These are phyloP conservation scores for Pseudevernia furfuracea DNA, from an alignment of 495 filamentous ascomycete genomes.

Conservation along the genomic window DNA sequence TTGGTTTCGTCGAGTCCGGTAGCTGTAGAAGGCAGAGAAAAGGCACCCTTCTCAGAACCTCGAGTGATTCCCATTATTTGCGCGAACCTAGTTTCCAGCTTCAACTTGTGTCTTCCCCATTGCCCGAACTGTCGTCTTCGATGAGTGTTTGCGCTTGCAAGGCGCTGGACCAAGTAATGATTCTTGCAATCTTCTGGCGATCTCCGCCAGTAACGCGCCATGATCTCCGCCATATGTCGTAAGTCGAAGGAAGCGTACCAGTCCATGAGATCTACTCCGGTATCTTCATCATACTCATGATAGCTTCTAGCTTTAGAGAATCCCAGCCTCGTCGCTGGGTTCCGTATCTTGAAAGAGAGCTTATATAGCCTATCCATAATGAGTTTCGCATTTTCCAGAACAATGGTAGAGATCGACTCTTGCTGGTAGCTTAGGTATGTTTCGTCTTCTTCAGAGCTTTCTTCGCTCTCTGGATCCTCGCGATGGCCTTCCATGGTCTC, in stretches of 20 bases:
- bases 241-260: slow-evolving; percentile 14
- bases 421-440: slow-evolving; percentile 2
- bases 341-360: slow-evolving; percentile 26
- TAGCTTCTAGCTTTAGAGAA: slow-evolving; percentile 20
- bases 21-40: slow-evolving; percentile 17
- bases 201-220: slow-evolving; percentile 4
- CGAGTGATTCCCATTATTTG: too few species aligned
- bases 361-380: slow-evolving; percentile 26
- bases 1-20: slow-evolving; percentile 1
- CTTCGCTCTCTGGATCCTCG: not conserved
- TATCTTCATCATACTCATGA: slow-evolving; percentile 19
- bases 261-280: slow-evolving; percentile 22
- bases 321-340: slow-evolving; percentile 23
- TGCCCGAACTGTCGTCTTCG: slow-evolving; percentile 29
- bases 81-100: too few species aligned
- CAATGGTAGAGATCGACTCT: slow-evolving; percentile 8
- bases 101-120: slow-evolving; percentile 27
- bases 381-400: slow-evolving; percentile 17
- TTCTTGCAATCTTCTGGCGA: slow-evolving; percentile 1
- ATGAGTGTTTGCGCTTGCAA: slow-evolving; percentile 23
- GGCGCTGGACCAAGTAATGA: slow-evolving; percentile 23
- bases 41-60: not conserved
- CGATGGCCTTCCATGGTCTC: not conserved
- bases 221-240: slow-evolving; percentile 19
- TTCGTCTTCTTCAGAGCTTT: slow-evolving; percentile 20